Conservation (phyloP, 208 protist genomes). For the Ichthyophonus hoferi region DNA sequence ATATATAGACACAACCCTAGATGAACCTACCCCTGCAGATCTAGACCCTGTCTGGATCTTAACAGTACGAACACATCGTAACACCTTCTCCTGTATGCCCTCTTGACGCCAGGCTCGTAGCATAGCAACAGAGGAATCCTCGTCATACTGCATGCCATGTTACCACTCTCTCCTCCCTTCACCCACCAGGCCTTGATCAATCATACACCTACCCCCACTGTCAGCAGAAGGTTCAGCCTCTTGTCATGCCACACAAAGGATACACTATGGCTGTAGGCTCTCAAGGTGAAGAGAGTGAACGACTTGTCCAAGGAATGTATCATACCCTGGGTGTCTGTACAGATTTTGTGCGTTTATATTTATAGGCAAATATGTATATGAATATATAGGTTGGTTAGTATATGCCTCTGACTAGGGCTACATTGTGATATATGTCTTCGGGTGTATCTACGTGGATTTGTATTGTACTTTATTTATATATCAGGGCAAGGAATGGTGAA, state of each 20-base stretch:
- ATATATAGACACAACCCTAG: not conserved
- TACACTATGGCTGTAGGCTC: conserved; percentile 70
- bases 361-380: too few relatives aligned
- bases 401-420: too few relatives aligned
- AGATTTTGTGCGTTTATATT: too few relatives aligned
- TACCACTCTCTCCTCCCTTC: conserved; percentile 13
- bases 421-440: too few relatives aligned
- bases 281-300: conserved; percentile 61
- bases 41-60: not conserved
- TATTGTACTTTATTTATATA: too few relatives aligned
- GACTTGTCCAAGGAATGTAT: conserved; percentile 70
- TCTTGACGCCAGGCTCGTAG: conserved; percentile 62
- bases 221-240: conserved; percentile 63
- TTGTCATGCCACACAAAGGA: conserved; percentile 67
- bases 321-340: conserved; percentile 61
- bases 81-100: not conserved
- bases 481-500: too few relatives aligned
- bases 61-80: not conserved
- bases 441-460: too few relatives aligned
- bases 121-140: conserved; percentile 46
- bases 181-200: not conserved
- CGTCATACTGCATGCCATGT: conserved; percentile 6
- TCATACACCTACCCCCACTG: conserved; percentile 66
- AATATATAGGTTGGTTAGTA: too few relatives aligned
- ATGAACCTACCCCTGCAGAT: not conserved